A percentile compares a stretch with the other conserved stretches of the same genome.
Conservation (phyloP, 169 alveolate species). For the Neospora caninum region DNA sequence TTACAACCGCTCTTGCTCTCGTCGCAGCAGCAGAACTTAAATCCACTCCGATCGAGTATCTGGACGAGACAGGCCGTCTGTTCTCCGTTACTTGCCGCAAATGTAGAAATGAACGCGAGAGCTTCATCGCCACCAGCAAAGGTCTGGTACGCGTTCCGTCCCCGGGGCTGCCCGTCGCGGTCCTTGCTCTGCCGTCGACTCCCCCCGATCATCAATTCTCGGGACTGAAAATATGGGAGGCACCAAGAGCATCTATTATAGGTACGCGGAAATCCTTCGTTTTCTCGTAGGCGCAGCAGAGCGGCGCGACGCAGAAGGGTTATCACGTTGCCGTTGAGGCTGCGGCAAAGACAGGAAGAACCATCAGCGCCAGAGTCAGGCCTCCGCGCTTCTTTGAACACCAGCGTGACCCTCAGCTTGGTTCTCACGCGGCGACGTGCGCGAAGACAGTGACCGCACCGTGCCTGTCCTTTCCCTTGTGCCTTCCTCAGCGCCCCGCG, state of each 20-base stretch:
- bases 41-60: background rate
- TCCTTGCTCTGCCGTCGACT: background rate
- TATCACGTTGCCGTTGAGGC: too few species aligned
- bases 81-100: background rate
- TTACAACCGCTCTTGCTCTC: background rate
- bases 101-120: background rate
- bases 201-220: background rate
- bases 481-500: background rate
- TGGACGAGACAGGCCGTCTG: background rate
- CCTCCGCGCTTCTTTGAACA: too few species aligned
- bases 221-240: constrained; percentile 1
- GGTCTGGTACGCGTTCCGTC: background rate
- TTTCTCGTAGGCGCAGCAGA: too few species aligned
- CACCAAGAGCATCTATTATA: background rate
- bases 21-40: background rate
- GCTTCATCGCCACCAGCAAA: background rate
- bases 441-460: too few species aligned
- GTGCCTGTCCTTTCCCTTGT: background rate
- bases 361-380: too few species aligned
- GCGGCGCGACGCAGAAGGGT: too few species aligned
- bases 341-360: too few species aligned
- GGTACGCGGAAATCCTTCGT: background rate
- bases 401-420: too few species aligned
- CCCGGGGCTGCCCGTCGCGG: background rate
- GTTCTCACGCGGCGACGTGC: too few species aligned